Percentiles rank a stretch among this genome's conserved stretches.
phyloP scores from a whole-genome alignment of 495 filamentous ascomycete genomes.

The Rostrohypoxylon terebratum region DNA sequence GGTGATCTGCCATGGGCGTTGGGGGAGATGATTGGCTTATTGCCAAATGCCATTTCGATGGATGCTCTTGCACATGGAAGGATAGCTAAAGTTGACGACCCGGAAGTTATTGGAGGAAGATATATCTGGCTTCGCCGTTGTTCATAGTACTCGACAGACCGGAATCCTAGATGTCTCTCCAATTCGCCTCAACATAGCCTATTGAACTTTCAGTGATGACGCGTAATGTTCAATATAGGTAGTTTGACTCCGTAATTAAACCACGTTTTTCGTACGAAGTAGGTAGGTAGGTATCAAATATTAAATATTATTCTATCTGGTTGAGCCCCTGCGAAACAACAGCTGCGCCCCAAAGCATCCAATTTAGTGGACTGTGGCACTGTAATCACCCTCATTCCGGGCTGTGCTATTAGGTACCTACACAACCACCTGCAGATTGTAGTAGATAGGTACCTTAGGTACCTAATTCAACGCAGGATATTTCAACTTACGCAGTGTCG shows the following conservation, averaged over 20 bases:
- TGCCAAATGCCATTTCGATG: slow-evolving; percentile 20
- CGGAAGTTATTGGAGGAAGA: slow-evolving; percentile 3
- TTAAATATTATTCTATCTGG: too few relatives aligned
- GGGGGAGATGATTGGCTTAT: slow-evolving; percentile 30
- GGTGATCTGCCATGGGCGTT: slow-evolving; percentile 14
- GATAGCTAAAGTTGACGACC: slow-evolving; percentile 11
- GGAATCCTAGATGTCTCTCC: slow-evolving; percentile 8
- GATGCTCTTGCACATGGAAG: slow-evolving; percentile 4
- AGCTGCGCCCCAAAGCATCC: not conserved
- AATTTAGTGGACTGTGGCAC: too few relatives aligned
- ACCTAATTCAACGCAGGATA: not conserved
- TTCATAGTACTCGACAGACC: slow-evolving; percentile 22
- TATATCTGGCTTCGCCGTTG: slow-evolving; percentile 1
- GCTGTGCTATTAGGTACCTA: too few relatives aligned
- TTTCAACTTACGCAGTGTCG: not conserved
- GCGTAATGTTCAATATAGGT: not conserved
- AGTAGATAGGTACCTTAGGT: too few relatives aligned
- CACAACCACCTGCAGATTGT: too few relatives aligned
- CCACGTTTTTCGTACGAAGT: too few relatives aligned
- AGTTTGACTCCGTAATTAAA: not conserved
- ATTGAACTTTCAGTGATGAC: not conserved
- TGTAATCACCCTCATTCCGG: too few relatives aligned
- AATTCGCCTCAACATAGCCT: not conserved
- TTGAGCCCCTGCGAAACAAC: not conserved
- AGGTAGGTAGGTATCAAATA: too few relatives aligned